phyloP scores from a whole-genome alignment of 805 yeast species.

The Candida manassasensis region DNA sequence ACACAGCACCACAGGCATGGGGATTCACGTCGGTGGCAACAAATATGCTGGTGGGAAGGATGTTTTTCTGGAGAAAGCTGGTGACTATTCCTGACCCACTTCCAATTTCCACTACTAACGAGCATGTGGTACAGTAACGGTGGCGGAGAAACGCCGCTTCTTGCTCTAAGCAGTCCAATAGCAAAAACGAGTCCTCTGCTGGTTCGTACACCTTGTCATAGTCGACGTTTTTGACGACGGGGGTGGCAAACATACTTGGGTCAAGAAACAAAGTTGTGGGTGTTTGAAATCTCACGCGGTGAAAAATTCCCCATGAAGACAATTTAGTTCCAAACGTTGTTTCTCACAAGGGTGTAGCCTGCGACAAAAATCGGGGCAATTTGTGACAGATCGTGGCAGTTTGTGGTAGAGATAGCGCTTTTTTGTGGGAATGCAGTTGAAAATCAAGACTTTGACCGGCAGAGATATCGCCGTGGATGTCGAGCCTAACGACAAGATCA shows the following conservation, averaged over 20 bases:
- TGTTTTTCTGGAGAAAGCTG: constrained; percentile 61
- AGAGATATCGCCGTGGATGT: constrained; percentile 77
- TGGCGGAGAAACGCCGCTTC: constrained; percentile 37
- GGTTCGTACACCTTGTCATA: constrained; percentile 87
- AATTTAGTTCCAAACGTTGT: too few species aligned
- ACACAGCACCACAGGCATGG: constrained; percentile 55
- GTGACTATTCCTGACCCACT: constrained; percentile 89
- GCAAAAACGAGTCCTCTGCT: constrained; percentile 83
- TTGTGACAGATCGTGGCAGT: too few species aligned
- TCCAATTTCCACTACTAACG: constrained; percentile 71
- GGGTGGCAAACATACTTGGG: constrained; percentile 89
- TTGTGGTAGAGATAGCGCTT: background rate
- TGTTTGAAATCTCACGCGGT: too few species aligned
- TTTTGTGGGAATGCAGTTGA: constrained; percentile 49
- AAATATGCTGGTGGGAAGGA: constrained; percentile 48
- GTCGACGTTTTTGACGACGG: constrained; percentile 51
- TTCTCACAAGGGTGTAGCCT: too few species aligned
- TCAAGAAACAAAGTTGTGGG: background rate
- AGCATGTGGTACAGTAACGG: constrained; percentile 9
- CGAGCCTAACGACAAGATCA: constrained; percentile 62
- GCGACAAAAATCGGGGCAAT: too few species aligned
- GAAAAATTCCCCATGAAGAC: too few species aligned
- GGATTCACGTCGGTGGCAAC: constrained; percentile 80
- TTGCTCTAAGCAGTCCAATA: constrained; percentile 74
- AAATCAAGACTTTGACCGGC: constrained; percentile 76